phyloP scores from a whole-genome alignment of 768 basidiomycete species.

The Podaxis rugospora region DNA sequence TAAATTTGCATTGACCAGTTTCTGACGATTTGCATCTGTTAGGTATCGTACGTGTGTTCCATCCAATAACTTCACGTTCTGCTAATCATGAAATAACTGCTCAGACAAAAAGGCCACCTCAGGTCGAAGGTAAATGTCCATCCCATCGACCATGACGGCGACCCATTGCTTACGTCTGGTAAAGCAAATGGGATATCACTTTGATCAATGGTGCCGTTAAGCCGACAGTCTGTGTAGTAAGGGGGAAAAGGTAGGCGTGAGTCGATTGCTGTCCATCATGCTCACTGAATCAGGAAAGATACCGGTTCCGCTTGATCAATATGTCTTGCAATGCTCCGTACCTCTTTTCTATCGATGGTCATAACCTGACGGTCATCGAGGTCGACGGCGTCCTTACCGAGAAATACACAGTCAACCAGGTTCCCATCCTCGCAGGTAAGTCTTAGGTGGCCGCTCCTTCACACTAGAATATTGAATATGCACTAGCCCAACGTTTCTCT shows the following conservation, averaged over 20 bases:
- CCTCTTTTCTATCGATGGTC: conserved; percentile 37
- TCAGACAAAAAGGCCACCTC: not conserved
- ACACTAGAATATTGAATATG: not conserved
- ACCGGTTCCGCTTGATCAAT: conserved; percentile 41
- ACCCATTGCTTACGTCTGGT: conserved; percentile 26
- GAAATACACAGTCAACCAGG: not conserved
- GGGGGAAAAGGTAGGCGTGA: not conserved
- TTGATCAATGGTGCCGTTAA: conserved; percentile 13
- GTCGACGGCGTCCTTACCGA: conserved; percentile 29
- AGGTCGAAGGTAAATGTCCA: not conserved
- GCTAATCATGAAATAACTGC: no score
- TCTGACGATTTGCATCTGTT: conserved; percentile 3
- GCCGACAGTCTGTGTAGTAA: not conserved
- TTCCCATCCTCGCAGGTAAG: not conserved
- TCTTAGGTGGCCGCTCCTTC: not conserved
- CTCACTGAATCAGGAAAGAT: conserved; percentile 26
- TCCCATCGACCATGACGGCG: conserved; percentile 35
- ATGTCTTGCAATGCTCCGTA: conserved; percentile 36
- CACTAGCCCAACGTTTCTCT: not conserved
- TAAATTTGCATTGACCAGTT: conserved; percentile 2
- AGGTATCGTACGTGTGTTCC: not conserved
- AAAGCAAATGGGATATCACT: conserved; percentile 3
- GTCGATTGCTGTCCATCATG: not conserved
- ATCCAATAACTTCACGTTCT: not conserved
- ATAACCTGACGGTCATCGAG: conserved; percentile 41